phyloP scores from a whole-genome alignment of 2,329 filamentous ascomycete species.

The Teratosphaeria viscida region DNA sequence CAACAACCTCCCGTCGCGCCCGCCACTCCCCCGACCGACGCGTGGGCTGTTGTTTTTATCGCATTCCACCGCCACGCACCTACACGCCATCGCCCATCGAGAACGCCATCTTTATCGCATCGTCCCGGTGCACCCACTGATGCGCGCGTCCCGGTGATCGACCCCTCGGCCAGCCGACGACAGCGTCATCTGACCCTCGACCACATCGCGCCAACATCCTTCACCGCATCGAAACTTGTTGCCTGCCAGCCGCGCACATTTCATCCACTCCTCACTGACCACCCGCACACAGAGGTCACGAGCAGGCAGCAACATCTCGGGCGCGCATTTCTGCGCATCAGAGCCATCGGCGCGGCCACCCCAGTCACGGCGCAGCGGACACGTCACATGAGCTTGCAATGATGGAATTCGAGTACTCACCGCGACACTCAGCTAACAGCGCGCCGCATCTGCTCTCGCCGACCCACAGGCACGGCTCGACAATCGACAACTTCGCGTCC shows the following conservation, averaged over 20 bases:
- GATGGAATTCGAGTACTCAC: constrained; percentile 43
- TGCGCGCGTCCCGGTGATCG: constrained; percentile 1
- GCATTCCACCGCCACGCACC: constrained; percentile 1
- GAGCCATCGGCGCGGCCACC: neutral
- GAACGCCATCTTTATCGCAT: constrained; percentile 4
- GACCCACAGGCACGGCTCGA: constrained; percentile 35
- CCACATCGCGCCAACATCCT: neutral
- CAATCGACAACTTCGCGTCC: constrained; percentile 74
- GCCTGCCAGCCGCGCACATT: neutral
- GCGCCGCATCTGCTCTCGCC: constrained; percentile 82
- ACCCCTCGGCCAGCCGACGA: neutral
- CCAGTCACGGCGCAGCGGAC: neutral
- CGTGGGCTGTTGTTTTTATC: constrained; percentile 17
- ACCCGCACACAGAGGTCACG: neutral
- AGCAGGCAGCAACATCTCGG: neutral
- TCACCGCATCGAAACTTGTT: neutral
- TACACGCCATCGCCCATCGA: neutral
- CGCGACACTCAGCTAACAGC: constrained; percentile 49
- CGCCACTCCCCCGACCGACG: neutral
- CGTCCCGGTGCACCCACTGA: constrained; percentile 2
- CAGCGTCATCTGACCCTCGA: neutral
- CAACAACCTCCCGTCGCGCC: neutral
- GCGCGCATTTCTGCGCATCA: neutral
- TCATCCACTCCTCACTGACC: neutral
- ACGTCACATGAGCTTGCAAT: constrained; percentile 7